Base-by-base conservation (phyloP, 208 protist genomes). In the Trypanosoma melophagium region DNA sequence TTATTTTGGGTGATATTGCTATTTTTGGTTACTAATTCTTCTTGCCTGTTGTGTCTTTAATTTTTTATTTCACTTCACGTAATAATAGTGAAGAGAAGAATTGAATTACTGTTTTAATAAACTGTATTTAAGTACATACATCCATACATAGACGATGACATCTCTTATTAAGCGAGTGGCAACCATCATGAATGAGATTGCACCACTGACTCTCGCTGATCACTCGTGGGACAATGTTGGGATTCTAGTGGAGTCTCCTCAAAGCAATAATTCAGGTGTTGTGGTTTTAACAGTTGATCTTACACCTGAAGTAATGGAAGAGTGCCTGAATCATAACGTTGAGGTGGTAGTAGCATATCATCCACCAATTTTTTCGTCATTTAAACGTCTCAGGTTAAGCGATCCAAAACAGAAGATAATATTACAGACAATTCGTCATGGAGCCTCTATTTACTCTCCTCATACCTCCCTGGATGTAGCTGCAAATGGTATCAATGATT, bases 171-270 rank as follows among this genome's bases (percentile, higher is more conserved):
- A 51, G 24, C 69, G 55, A 28, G 86, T 95, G 16, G 74, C 73
- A 45, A 62, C 31, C 25, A 89, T 71, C 40, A 96, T 97, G 90
- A 73, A 72, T 40, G 66, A 85, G 58, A 85, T 96, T 49, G 94
- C 92, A 14, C 92, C 94, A 41, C 85, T 97, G 31, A 67, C 69
- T 10, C 81, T 96, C 17, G 95, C 95, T 12, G 93, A 97, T 62
- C 67, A 76, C 47, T 92, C 88, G 24, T 98, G 95, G 93, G 95
- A 98, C 69, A 97, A 97, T 68, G 95, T 98, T 24, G 95, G 95
- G 19, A 63, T 97, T 7, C 88, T 98, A n/a, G 80, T 98, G 2
- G 92, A 97, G 76, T 86, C 79, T 2, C 84, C 90, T 13, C 50
- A 60, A n/a, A 77, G 76, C 28, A 83, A 84, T 60, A 63, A 60